Base-by-base conservation (phyloP, 495 filamentous ascomycete species). In the Tuber brumale region DNA sequence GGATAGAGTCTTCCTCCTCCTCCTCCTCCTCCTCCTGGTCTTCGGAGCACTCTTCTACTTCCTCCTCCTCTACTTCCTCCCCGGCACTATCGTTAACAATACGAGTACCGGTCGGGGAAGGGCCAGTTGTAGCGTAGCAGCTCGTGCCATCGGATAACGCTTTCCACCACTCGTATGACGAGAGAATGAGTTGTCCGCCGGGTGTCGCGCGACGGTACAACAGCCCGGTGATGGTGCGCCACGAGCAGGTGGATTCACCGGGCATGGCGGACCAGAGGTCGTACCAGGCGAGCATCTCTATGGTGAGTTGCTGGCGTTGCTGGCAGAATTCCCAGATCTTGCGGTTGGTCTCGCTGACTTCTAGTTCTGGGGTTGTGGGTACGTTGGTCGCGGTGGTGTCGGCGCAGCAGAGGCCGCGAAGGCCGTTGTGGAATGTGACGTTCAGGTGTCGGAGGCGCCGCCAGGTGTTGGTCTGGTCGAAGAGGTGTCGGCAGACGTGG, bases 61-160 rank as follows among this genome's bases (percentile, higher is more conserved):
- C 57, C 27, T 35, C 51, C 3, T 61, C 57, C 12, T 66, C 57
- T 5, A 16, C 57, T 18, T 66, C 31, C 23, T 61, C 51, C 9
- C 23, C 51, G n/a, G n/a, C 78, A 23, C 78, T 80, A 76, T 80
- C 78, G 41, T 80, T 80, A 73, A 79, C 79, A 43, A 80, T 79
- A 7, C 76, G 70, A 23, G 78, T 79, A 14, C 76, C 79, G 37
- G 78, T 75, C 51, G 79, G 43, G 31, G 78, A 80, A 46, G 78
- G 78, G 35, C 78, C 79, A 27, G 78, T 73, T 31, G 78, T 79
- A 45, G 70, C 69, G 27, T 70, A 80, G 19, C 78, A 74, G 18
- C 73, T 41, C 7, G 78, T 80, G 46, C 78, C 78, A 39, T 71
- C 78, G 57, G 51, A 57, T 12, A 80, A 70, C 27, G 71, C 78